Evolutionary conservation across 2,329 filamentous ascomycete genomes (phyloP), one percentile per base, ranked within the genome.

Genomic region (Zarea fungicola): DNA sequence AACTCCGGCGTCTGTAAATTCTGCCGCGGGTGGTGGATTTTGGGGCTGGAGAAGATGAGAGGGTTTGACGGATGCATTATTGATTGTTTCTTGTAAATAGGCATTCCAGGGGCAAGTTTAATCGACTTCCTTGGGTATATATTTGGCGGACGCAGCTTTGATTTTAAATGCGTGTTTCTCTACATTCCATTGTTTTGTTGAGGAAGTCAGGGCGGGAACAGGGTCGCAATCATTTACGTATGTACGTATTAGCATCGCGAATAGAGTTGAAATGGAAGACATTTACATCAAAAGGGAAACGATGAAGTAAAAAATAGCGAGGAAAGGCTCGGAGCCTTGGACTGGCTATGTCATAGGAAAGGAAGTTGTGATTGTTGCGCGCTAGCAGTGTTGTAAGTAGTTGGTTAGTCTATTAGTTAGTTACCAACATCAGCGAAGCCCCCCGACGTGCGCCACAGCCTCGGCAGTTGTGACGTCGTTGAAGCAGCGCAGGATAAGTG

Each of bases 1-100:
- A 13, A 50, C 57, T 39, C 51, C 60, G 10, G 45, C 58, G 10
- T 52, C 55, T 6, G 51, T 57, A 39, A 50, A 53, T 21, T 50
- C 56, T 18, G 49, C 52, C 51, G 57, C 56, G 52, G 60, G 58
- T 29, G 52, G 58, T 36, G 57, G 58, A 10, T 62, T 62, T 42
- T 62, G 60, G 60, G 60, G 59, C 5, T 61, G 60, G 57, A 57
- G 60, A 51, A 52, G 58, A 48, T 56, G 47, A 42, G 28, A n/a
- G 16, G 19, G 11, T n/a, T n/a, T 18, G 21, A 47, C 6, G 32
- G 16, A 44, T 23, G 43, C 21, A 22, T 37, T 19, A 32, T 47
- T 47, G 31, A 32, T 25, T 43, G 23, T 39, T 48, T 48, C 25
- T 40, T 48, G 43, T 51, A 51, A 32, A 48, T 51, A 46, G 37